phyloP scores from a whole-genome alignment of 2,329 filamentous ascomycete genomes.

The Sporothrix phasma region DNA sequence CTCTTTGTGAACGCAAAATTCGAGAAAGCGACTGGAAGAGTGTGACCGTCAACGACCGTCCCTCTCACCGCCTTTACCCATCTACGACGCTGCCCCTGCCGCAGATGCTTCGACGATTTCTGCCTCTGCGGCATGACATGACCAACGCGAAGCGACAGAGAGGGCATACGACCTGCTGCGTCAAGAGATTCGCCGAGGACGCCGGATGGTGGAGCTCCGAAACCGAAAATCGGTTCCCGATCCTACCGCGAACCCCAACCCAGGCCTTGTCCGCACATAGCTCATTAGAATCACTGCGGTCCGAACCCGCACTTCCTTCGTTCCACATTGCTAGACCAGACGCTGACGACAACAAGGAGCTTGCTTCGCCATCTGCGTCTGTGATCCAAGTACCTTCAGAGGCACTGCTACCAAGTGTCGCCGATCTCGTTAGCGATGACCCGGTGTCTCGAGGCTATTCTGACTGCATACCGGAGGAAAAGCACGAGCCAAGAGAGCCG shows the following conservation, averaged over 20 bases:
- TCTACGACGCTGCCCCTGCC: neutral
- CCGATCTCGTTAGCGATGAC: neutral
- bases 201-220: neutral
- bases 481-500: conserved; percentile 36
- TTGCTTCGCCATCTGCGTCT: conserved; percentile 1
- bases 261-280: conserved; percentile 6
- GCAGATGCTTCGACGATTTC: neutral
- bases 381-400: conserved; percentile 17
- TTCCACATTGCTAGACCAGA: conserved; percentile 31
- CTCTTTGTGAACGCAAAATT: conserved; percentile 64
- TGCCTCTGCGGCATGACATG: neutral
- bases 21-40: conserved; percentile 50
- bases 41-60: neutral
- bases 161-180: neutral
- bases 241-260: conserved; percentile 5
- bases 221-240: neutral
- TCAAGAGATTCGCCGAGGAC: neutral
- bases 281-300: conserved; percentile 14
- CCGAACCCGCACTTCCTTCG: conserved; percentile 26
- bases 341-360: conserved; percentile 21
- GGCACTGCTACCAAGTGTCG: neutral
- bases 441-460: conserved; percentile 19
- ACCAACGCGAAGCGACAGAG: neutral
- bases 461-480: conserved; percentile 32
- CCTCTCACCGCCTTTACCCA: neutral